Evolutionary conservation across 768 basidiomycete species (phyloP), one percentile per base, ranked within the genome.

Genomic region (Terana coerulea): DNA sequence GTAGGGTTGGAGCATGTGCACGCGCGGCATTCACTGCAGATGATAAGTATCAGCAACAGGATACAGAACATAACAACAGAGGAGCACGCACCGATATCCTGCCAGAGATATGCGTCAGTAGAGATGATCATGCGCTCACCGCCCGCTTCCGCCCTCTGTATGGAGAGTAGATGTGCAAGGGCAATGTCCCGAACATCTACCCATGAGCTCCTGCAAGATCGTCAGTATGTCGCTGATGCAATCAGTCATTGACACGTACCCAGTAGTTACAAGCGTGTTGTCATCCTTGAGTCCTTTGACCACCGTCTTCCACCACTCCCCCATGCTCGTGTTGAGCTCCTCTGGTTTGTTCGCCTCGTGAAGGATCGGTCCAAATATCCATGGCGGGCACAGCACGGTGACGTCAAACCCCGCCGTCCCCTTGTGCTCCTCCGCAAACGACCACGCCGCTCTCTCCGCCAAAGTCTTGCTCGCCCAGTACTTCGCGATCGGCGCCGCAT

Each of bases 171-270:
- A 56, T 84, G 83, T 0, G 77, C 80, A 10, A 66, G 60, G 0
- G 76, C 81, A 28, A 79, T 59, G 60, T 83, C 80, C 3, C 79
- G 73, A 5, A 81, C 79, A 44, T 81, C 77, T 28, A 77, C 54
- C 50, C 54, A 51, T 3, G 11, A 22, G 19, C 28, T 31, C 28
- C 39, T 44, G 45, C n/a, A 25, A 9, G 12, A 14, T 22, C 22
- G 10, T 10, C 33, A 34, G 10, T 34, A 34, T 34, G 10, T 10
- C 33, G 10, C 33, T 10, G 33, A 34, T 10, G 33, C 10, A 10
- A 17, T 10, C 17, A 17, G 10, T 10, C 33, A 34, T 34, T 34
- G 33, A 34, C 34, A 48, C 58, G 26, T 29, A 47, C 31, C 33
- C 43, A 15, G 14, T 17, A 19, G 24, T 47, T 24, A 24, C 33